These are phyloP conservation scores for Hericium coralloides DNA, from an alignment of 768 basidiomycete genomes.

Conservation along the genomic window DNA sequence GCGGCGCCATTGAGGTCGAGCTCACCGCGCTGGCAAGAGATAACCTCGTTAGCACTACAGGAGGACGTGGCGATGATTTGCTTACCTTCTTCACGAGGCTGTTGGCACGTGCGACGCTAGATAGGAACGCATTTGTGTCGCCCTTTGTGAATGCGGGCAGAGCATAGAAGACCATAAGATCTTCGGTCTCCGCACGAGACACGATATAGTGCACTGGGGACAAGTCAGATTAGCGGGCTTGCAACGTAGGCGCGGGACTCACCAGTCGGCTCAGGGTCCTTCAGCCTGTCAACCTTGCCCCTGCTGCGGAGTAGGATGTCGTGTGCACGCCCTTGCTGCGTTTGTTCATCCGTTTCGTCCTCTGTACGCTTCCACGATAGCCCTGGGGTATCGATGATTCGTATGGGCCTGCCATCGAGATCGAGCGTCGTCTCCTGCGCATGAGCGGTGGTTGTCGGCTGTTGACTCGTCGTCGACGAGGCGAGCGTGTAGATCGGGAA, in stretches of 20 bases:
- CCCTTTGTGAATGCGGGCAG: slow-evolving; percentile 70
- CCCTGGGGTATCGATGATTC: slow-evolving; percentile 86
- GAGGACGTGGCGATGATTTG: background rate
- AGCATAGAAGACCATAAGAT: slow-evolving; percentile 84
- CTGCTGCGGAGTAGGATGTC: slow-evolving; percentile 76
- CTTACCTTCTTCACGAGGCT: slow-evolving; percentile 72
- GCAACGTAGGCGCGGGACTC: slow-evolving; percentile 19
- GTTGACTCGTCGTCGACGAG: slow-evolving; percentile 36
- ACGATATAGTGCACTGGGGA: slow-evolving; percentile 58
- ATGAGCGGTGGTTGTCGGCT: slow-evolving; percentile 65
- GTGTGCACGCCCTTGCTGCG: slow-evolving; percentile 34
- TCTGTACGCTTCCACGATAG: slow-evolving; percentile 41
- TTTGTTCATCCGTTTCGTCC: slow-evolving; percentile 30
- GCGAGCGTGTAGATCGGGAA: slow-evolving; percentile 48
- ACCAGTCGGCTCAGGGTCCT: slow-evolving; percentile 70
- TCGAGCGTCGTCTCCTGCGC: slow-evolving; percentile 54
- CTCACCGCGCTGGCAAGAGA: slow-evolving; percentile 48
- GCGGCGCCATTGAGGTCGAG: slow-evolving; percentile 69
- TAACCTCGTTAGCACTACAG: slow-evolving; percentile 3
- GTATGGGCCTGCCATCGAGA: slow-evolving; percentile 40
- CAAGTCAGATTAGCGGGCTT: background rate
- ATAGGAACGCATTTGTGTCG: slow-evolving; percentile 64
- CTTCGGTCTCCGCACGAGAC: slow-evolving; percentile 58
- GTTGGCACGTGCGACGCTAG: slow-evolving; percentile 64
- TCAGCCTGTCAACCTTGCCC: slow-evolving; percentile 78